Conservation (phyloP, 306 rosid genomes). For the Arachis hypogaea region DNA sequence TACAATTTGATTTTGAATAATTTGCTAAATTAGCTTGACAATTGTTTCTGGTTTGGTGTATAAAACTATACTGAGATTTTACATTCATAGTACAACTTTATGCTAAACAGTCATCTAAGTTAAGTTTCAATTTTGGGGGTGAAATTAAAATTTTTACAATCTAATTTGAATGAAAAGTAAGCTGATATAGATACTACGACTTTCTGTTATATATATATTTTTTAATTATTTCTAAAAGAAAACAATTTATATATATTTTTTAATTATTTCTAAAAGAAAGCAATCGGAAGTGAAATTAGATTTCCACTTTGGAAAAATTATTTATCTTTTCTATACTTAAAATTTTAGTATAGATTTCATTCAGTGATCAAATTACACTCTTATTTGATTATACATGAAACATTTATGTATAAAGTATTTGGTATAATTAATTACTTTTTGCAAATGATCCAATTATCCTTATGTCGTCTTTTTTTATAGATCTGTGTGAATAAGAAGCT, state of each 20-base stretch:
- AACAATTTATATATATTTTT: background rate
- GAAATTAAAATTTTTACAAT: background rate
- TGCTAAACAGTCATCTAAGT: background rate
- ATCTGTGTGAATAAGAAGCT: too few relatives aligned
- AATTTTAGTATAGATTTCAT: conserved; percentile 1
- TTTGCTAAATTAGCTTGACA: conserved; percentile 17
- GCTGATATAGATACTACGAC: background rate
- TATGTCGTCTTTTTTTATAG: too few relatives aligned
- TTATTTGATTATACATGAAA: background rate
- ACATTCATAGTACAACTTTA: conserved; percentile 15
- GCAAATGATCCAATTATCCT: too few relatives aligned
- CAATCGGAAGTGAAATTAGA: conserved; percentile 3
- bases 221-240: background rate
- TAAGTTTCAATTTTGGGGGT: background rate
- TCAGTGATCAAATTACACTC: conserved; percentile 9
- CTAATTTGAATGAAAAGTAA: background rate
- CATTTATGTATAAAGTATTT: background rate
- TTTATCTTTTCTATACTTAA: conserved; percentile 12
- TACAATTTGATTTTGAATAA: background rate
- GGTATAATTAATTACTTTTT: too few relatives aligned
- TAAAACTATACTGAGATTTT: conserved; percentile 20
- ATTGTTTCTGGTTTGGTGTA: conserved; percentile 21
- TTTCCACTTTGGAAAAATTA: conserved; percentile 9
- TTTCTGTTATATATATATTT: background rate
- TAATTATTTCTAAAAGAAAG: background rate